Evolutionary conservation across 2,329 filamentous ascomycete genomes (phyloP), one percentile per base, ranked within the genome.

Genomic region (Pyrenophora graminea): DNA sequence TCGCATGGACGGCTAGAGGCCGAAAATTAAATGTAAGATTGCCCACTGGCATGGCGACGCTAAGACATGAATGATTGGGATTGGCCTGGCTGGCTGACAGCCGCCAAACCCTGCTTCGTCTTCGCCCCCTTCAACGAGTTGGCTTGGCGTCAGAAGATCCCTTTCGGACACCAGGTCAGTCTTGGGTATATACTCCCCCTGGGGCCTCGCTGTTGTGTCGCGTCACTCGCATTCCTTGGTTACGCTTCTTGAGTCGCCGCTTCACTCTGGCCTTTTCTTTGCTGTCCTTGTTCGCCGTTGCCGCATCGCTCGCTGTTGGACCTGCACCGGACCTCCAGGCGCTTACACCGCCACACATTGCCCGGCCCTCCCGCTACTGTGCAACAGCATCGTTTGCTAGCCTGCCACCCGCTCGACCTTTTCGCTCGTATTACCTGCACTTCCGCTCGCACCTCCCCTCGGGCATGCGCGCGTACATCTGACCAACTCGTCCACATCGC

Each of bases 391-490:
- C 33, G 31, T 30, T 30, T 37, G 10, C 27, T 12, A 45, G 47
- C 21, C 36, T 23, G 40, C 48, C 44, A 33, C 19, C 21, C 21
- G 40, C 32, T 36, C 15, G 39, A 33, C 32, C 12, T 32, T 34
- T 34, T 13, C 19, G 1, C 41, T 31, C 37, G 13, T 33, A 33
- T 46, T 19, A 42, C 47, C 27, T 19, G 27, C 10, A 30, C 27
- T 13, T 30, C 27, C 27, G 9, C 38, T 37, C 38, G 27, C 31
- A 12, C 46, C 39, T 45, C 38, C 32, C 41, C 32, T 7, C 51
- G 59, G 62, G 63, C 61, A 68, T 68, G 66, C 51, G 55, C 55
- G 51, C 61, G 57, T 69, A 68, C 63, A 43, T 57, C 34, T 51
- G 44, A 51, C 48, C 31, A 41, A 23, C 46, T 32, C 46, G 32